Conservation (phyloP, 176 grass and related monocot genomes). For the Luzula sylvatica region DNA sequence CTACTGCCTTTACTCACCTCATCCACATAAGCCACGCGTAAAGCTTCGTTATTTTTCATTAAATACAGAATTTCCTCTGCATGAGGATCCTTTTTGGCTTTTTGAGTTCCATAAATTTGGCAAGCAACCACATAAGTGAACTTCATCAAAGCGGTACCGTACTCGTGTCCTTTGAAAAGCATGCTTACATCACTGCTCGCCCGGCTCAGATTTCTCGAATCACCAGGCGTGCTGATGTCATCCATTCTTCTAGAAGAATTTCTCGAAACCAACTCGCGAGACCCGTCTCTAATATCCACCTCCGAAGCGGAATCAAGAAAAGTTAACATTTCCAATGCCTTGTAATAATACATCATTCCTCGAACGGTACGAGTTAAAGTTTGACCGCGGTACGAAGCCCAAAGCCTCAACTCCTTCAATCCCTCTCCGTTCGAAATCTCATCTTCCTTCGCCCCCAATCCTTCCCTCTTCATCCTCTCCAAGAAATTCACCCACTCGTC, state of each 20-base stretch:
- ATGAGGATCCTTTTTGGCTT: conserved; percentile 62
- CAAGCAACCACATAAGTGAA: conserved; percentile 97
- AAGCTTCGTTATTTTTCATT: conserved; percentile 90
- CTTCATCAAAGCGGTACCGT: conserved; percentile 86
- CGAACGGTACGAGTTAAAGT: conserved; percentile 76
- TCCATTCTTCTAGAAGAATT: conserved; percentile 36
- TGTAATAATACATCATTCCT: conserved; percentile 99
- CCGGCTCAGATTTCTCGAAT: conserved; percentile 43
- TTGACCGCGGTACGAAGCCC: conserved; percentile 92
- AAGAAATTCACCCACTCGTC: conserved; percentile 84
- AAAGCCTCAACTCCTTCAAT: conserved; percentile 56
- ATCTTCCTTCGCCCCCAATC: conserved; percentile 52
- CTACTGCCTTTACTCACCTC: conserved; percentile 30
- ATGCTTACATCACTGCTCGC: conserved; percentile 47
- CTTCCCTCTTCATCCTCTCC: conserved; percentile 78
- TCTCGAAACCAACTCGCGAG: conserved; percentile 50
- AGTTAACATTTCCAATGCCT: conserved; percentile 86
- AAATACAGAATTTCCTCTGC: conserved; percentile 85
- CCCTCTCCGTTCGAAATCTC: conserved; percentile 48
- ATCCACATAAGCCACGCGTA: conserved; percentile 88
- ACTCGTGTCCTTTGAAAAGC: conserved; percentile 89
- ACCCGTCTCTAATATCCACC: conserved; percentile 61
- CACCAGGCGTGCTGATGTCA: conserved; percentile 29
- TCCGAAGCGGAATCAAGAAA: conserved; percentile 91
- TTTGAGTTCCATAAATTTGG: conserved; percentile 87